These are phyloP conservation scores for Alternaria tenuissima DNA, from an alignment of 2,329 filamentous ascomycete species.

Conservation along the genomic window DNA sequence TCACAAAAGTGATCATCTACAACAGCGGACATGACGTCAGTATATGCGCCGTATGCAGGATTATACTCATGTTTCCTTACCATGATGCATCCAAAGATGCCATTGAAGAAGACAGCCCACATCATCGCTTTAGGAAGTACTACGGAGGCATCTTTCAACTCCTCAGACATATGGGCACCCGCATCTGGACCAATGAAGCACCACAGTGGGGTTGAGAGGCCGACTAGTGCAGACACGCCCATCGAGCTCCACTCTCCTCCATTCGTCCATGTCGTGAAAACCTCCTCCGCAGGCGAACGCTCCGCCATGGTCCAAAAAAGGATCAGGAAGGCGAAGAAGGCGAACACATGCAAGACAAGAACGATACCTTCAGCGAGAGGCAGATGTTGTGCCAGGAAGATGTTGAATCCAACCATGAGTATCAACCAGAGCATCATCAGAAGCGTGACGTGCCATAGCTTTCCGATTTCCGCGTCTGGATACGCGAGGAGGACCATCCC, in stretches of 20 bases:
- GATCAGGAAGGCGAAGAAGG: conserved; percentile 60
- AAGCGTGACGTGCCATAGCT: conserved; percentile 38
- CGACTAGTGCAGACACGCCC: conserved; percentile 55
- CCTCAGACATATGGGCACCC: conserved; percentile 49
- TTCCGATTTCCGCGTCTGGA: conserved; percentile 52
- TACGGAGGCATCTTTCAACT: conserved; percentile 41
- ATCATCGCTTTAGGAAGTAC: conserved; percentile 51
- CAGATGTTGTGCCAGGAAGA: conserved; percentile 54
- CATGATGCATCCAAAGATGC: conserved; percentile 49
- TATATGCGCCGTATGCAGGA: neutral
- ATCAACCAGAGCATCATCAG: conserved; percentile 47
- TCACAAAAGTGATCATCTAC: conserved; percentile 36
- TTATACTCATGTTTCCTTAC: neutral
- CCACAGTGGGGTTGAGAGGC: conserved; percentile 44
- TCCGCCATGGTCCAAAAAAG: conserved; percentile 38
- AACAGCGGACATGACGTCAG: neutral
- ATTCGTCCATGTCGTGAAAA: conserved; percentile 58
- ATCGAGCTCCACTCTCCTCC: conserved; percentile 52
- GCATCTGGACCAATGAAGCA: conserved; percentile 49
- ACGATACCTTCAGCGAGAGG: conserved; percentile 59
- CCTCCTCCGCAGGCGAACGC: conserved; percentile 46
- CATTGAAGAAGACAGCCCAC: conserved; percentile 48
- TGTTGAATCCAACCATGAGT: conserved; percentile 52
- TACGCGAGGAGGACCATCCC: conserved; percentile 49
- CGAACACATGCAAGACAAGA: conserved; percentile 59